Evolutionary conservation across 192 early-diverging fungal species (phyloP), one percentile per base, ranked within the genome.

Genomic region (Entophlyctis luteolus): DNA sequence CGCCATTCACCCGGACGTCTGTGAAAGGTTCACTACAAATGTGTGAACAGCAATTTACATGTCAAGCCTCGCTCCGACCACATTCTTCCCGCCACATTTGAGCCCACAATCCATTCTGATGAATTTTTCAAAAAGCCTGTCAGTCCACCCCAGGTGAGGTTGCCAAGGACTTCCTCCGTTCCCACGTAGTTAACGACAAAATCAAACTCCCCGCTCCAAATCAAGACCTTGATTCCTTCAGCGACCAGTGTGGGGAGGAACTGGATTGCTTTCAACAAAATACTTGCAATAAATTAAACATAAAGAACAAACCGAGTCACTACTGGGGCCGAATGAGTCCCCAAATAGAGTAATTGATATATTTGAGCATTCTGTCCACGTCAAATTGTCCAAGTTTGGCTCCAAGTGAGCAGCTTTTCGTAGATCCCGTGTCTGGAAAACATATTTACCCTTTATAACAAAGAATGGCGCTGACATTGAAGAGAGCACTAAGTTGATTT

Each of bases 161-260:
- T 20, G 67, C 82, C 81, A 59, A 90, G 76, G 82, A 84, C 84
- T 23, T 67, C 39, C 31, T 72, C 82, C 18, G 33, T 16, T 0
- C 47, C 45, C 2, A 69, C 57, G 42, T 69, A 69, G 46, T 69
- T 69, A 2, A 69, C 25, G 4, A 69, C 16, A 34, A 59, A 28
- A 35, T 69, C 67, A 3, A 23, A 6, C 46, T 59, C 58, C 2
- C 67, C 67, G 18, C 47, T 57, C 34, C 33, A 69, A 5, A 69
- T 45, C 22, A 69, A 5, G 20, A 59, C 28, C 29, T 49, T 54
- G n/a, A 69, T 23, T 4, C 58, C 67, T 20, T 0, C 4, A 4
- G 20, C 48, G 16, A 69, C 23, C n/a, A 69, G 55, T 8, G 10
- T 32, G 4, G 58, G 45, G 18, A 68, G 22, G 28, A 68, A 58